These are phyloP conservation scores for Mycena alexandri DNA, from an alignment of 768 basidiomycete genomes.

Conservation along the genomic window DNA sequence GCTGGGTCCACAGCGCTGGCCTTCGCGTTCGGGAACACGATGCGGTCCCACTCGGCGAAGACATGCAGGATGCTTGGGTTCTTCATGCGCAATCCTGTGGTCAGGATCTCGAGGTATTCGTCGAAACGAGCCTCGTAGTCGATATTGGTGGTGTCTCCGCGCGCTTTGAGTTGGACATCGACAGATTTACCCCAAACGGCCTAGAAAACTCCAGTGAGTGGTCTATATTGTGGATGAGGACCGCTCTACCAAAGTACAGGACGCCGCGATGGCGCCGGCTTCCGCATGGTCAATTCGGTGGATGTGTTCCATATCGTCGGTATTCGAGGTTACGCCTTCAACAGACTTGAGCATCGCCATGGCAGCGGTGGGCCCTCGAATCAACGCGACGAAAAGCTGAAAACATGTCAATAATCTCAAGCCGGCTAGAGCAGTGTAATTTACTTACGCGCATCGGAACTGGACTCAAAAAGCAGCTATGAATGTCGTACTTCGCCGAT, in stretches of 20 bases:
- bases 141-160: not conserved
- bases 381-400: conserved; percentile 2
- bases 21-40: conserved; percentile 4
- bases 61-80: conserved; percentile 1
- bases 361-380: not conserved
- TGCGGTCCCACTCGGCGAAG: conserved; percentile 3
- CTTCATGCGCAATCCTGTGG: conserved; percentile 2
- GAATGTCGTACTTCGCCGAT: conserved; percentile 1
- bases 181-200: no score
- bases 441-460: conserved; percentile 8
- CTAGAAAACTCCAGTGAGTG: no score
- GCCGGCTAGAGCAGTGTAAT: not conserved
- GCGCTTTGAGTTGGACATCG: not conserved
- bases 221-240: no score
- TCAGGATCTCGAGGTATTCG: conserved; percentile 4
- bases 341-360: not conserved
- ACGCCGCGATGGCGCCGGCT: conserved; percentile 7
- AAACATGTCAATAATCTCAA: not conserved
- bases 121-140: not conserved
- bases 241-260: not conserved
- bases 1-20: no score
- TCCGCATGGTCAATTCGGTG: conserved; percentile 7
- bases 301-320: conserved; percentile 8
- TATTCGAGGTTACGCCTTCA: not conserved
- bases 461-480: conserved; percentile 16